Base-by-base conservation (phyloP, 805 yeast species). In the Candida vaughaniae region DNA sequence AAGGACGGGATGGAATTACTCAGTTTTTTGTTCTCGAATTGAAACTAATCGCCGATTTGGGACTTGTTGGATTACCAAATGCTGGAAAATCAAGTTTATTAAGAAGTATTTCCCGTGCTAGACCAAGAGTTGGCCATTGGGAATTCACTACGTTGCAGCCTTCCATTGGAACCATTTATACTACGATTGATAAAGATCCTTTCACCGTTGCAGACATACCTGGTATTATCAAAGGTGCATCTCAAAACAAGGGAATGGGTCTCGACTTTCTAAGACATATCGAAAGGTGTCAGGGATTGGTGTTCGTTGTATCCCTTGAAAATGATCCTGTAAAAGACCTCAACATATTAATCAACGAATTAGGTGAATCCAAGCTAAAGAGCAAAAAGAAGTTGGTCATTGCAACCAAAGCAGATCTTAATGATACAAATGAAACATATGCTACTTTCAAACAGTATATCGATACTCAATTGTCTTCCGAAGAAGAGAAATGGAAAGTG, bases 201-300 rank as follows among this genome's bases (percentile, higher is more conserved):
- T 90, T 91, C 56, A 86, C 96, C 0, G 97, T 93, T 1, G 98
- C 98, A 1, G 99, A 93, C 64, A 93, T 93, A 40, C 99, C 99
- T 0, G 99, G 99, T 5, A 84, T 93, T 30, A 85, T 93, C 42
- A 74, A 80, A 57, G 97, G 95, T 5, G 98, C 99, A 0, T 74
- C 80, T 6, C 65, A 78, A 32, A 85, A 90, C 54, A 82, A 75
- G 55, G 99, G 99, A 1, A 82, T 93, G 85, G 99, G 99, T 0
- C 69, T 88, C 33, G 96, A 89, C 45, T 93, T 93, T 58, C 64
- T 93, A 45, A 73, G 96, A 38, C 99, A 93, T 57, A 79, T 93
- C 31, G 98, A 93, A 60, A 73, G 99, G 46, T 85, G 96, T 4
- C 83, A 84, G 11, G 96, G 96, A 0, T 62, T 93, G 38, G 95